Evolutionary conservation across 768 basidiomycete species (phyloP), one percentile per base, ranked within the genome.

Genomic region (Phaeotremella skinneri): DNA sequence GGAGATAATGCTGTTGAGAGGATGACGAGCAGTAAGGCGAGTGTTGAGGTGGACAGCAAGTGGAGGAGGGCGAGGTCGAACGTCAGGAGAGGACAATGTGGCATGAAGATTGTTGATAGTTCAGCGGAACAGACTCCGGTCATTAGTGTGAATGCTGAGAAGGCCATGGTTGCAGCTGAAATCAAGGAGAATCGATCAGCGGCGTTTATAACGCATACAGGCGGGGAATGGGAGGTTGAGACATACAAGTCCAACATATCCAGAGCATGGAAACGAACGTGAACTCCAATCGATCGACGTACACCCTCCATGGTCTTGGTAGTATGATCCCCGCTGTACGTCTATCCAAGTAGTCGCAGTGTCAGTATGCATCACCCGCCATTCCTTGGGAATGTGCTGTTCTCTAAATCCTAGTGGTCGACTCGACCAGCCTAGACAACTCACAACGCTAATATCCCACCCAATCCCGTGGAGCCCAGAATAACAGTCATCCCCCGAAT

Each of bases 211-310:
- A 45, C 21, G 20, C 11, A 9, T n/a, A n/a, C n/a, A n/a, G n/a
- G n/a, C n/a, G n/a, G n/a, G n/a, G n/a, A n/a, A n/a, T 45, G 7
- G 23, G 43, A 21, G 23, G 9, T 16, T 25, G 3, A 14, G 3
- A 61, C 69, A 25, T 41, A 73, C 72, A 73, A 2, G 69, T 70
- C 72, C 72, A 73, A 27, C 65, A 63, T 29, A 73, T 69, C 69
- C 72, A 73, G 5, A 73, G 48, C 61, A 70, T 57, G 4, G 67
- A 21, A 13, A 69, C 50, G 52, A 69, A 54, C 13, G 59, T 55
- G 58, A 73, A 73, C 37, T 70, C 72, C 9, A 67, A 3, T 30
- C 72, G 58, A 43, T 70, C 69, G 31, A 70, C 20, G 39, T 69
- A 69, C 23, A 64, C 37, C 26, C 67, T 32, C 69, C 72, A 73